A percentile compares a stretch with the other conserved stretches of the same genome.
Conservation (phyloP, 1,139 yeast species). For the Yamadazyma membranifaciens region DNA sequence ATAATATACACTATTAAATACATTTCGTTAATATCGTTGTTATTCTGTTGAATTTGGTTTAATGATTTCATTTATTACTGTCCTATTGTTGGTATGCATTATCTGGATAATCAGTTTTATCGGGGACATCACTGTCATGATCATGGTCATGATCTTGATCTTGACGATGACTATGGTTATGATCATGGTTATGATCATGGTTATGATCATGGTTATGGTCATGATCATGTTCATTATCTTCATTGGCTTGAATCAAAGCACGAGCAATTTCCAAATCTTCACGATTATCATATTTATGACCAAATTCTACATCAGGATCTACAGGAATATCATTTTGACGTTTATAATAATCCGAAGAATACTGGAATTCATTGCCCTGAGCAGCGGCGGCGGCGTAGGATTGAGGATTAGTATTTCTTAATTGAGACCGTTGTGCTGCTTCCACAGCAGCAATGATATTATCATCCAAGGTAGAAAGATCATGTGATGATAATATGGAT, state of each 20-base stretch:
- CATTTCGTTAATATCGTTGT: background rate
- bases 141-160: background rate
- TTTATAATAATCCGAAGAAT: conserved; percentile 17
- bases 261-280: conserved; percentile 67
- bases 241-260: conserved; percentile 63
- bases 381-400: conserved; percentile 39
- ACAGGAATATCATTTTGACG: conserved; percentile 37
- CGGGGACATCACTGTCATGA: background rate
- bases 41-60: background rate
- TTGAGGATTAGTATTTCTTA: conserved; percentile 9
- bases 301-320: conserved; percentile 59
- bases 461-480: conserved; percentile 45
- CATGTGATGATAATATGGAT: conserved; percentile 29
- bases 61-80: conserved; percentile 24
- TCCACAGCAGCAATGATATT: conserved; percentile 69
- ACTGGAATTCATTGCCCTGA: conserved; percentile 29
- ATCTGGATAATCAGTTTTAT: background rate
- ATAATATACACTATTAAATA: conserved; percentile 5
- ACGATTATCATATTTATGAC: conserved; percentile 39
- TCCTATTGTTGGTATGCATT: conserved; percentile 22
- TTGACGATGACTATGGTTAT: conserved; percentile 1
- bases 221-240: conserved; percentile 14
- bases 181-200: conserved; percentile 9
- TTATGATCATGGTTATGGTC: background rate
- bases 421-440: conserved; percentile 51